Base-by-base conservation (phyloP, 2,329 filamentous ascomycete species). In the Pyrenochaeta sp. region DNA sequence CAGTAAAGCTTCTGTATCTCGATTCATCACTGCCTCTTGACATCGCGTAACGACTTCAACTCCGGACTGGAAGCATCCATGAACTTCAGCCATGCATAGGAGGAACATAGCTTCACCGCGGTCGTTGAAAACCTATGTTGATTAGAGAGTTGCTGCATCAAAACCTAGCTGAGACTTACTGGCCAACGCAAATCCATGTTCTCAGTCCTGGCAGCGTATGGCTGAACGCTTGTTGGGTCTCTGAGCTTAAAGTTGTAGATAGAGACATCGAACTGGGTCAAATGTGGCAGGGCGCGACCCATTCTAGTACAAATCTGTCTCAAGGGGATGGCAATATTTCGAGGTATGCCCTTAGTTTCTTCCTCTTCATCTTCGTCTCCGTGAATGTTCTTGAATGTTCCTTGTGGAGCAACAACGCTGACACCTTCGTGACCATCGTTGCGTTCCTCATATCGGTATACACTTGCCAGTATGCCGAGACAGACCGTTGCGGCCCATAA, bases 171-270 rank as follows among this genome's bases (percentile, higher is more conserved):
- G 6, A 36, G 11, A 27, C 48, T 13, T 64, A 81, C 76, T 1
- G 78, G 75, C 79, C 79, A 81, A 26, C 79, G 67, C 11, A 81
- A 66, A 29, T 81, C 79, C 11, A 73, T 81, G 36, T 82, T 81
- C 35, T 81, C 77, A 35, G 80, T 79, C 0, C 78, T 67, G 0
- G 73, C 77, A 0, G 80, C 61, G 40, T 81, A 81, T 3, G 79
- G 79, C 26, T 74, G 72, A 0, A 62, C 73, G 1, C 77, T 79
- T 2, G 72, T 79, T 0, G 72, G 68, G 42, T 81, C 77, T 19
- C 71, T 66, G 31, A 80, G 68, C 55, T 75, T 77, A 52, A 79
- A 68, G 44, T 81, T 81, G 57, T 80, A 79, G 0, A 77, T 80
- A 2, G 76, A 74, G 48, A 81, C 78, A 51, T 81, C 79, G 6